Conservation (phyloP, 805 yeast species). For the Yarrowia porcina region DNA sequence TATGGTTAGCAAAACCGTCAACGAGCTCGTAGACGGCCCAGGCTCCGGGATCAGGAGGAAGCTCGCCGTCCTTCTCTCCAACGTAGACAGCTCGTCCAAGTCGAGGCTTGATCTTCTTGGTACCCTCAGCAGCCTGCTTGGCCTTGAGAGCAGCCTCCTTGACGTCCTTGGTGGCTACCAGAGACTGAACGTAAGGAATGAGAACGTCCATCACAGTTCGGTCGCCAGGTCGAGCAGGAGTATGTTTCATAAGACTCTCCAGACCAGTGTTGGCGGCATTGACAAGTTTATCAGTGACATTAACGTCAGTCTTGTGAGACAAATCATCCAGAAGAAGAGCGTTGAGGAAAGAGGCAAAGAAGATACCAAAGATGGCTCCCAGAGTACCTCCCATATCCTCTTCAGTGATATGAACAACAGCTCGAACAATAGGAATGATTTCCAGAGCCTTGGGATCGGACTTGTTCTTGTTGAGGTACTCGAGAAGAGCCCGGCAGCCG, state of each 20-base stretch:
- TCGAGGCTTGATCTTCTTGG: conserved; percentile 71
- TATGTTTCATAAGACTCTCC: conserved; percentile 73
- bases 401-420: conserved; percentile 73
- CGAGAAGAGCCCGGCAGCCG: conserved; percentile 72
- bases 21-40: conserved; percentile 69
- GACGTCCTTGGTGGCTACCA: conserved; percentile 51
- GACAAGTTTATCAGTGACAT: conserved; percentile 29
- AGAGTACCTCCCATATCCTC: conserved; percentile 95
- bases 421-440: conserved; percentile 40
- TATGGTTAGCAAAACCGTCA: conserved; percentile 41
- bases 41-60: conserved; percentile 23
- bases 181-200: conserved; percentile 75
- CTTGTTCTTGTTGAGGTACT: conserved; percentile 46
- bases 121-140: conserved; percentile 66
- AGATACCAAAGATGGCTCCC: conserved; percentile 88
- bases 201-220: conserved; percentile 86
- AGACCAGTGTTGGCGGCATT: conserved; percentile 50
- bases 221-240: conserved; percentile 85
- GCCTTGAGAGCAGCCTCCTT: conserved; percentile 65
- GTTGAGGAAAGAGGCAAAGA: conserved; percentile 69
- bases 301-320: neutral
- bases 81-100: conserved; percentile 97
- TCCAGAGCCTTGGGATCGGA: conserved; percentile 45
- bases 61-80: conserved; percentile 33
- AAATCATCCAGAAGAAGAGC: conserved; percentile 29